phyloP scores from a whole-genome alignment of 2,329 filamentous ascomycete species.

The Emergomyces africanus region DNA sequence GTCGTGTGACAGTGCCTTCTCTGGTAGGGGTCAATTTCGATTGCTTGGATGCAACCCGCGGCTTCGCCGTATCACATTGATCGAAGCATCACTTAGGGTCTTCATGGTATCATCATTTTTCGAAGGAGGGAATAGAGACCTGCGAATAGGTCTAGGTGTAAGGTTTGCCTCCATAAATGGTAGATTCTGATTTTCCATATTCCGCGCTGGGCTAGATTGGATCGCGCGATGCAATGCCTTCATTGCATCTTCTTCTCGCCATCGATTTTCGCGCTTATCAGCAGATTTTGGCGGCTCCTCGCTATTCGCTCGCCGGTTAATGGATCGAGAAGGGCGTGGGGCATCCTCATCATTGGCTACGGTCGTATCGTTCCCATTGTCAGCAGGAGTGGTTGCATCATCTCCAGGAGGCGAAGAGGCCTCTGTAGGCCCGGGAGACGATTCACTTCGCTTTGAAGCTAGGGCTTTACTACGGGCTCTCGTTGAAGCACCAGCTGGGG shows the following conservation, averaged over 20 bases:
- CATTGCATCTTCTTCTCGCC: conserved; percentile 27
- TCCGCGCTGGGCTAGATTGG: conserved; percentile 48
- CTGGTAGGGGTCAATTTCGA: conserved; percentile 39
- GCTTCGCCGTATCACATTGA: conserved; percentile 39
- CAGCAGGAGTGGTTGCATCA: conserved; percentile 24
- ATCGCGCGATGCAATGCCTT: conserved; percentile 42
- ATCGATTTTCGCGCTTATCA: conserved; percentile 21
- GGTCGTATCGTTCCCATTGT: conserved; percentile 21
- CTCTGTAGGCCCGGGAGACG: conserved; percentile 28
- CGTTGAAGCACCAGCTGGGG: conserved; percentile 11
- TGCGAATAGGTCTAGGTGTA: conserved; percentile 42
- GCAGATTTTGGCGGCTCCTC: conserved; percentile 31
- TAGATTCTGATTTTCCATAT: conserved; percentile 32
- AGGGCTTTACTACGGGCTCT: conserved; percentile 10
- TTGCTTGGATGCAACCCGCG: conserved; percentile 23
- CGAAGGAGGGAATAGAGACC: conserved; percentile 31
- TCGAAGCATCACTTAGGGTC: conserved; percentile 22
- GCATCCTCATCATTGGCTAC: conserved; percentile 17
- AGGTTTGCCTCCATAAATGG: conserved; percentile 37
- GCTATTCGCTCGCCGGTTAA: conserved; percentile 35
- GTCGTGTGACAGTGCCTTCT: conserved; percentile 40
- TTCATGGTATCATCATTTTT: conserved; percentile 25
- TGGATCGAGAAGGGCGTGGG: conserved; percentile 21
- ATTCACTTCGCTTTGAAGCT: conserved; percentile 20
- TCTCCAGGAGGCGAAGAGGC: conserved; percentile 24